Evolutionary conservation across 1,284 basidiomycete species (phyloP).

Genomic region (Vanrija sp.): DNA sequence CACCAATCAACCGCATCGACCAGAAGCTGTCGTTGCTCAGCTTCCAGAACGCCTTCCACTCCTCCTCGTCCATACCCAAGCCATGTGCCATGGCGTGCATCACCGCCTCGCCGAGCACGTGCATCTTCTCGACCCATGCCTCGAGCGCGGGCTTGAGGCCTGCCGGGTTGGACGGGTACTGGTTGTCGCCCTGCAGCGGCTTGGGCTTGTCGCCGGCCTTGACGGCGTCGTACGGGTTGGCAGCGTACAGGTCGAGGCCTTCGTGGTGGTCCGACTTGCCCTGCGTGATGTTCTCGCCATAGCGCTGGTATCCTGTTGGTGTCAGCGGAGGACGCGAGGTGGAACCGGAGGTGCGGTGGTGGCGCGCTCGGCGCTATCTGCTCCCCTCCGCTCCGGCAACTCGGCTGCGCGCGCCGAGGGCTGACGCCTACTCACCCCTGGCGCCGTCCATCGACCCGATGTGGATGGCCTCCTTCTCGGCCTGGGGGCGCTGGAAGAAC

Average conservation of each 20-base stretch:
- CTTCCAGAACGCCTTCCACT: slow-evolving; percentile 70
- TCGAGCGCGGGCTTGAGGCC: slow-evolving; percentile 62
- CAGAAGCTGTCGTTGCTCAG: slow-evolving; percentile 79
- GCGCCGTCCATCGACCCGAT: slow-evolving; percentile 65
- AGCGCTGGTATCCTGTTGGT: slow-evolving; percentile 40
- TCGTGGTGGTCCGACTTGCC: slow-evolving; percentile 81
- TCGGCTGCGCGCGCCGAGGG: no score
- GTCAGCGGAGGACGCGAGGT: neutral
- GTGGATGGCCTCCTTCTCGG: slow-evolving; percentile 66
- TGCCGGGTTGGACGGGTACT: slow-evolving; percentile 60
- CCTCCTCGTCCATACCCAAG: slow-evolving; percentile 63
- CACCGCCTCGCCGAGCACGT: slow-evolving; percentile 52
- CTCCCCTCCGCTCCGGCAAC: no score
- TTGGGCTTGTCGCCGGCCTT: neutral
- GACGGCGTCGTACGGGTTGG: slow-evolving; percentile 39
- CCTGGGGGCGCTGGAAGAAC: slow-evolving; percentile 68
- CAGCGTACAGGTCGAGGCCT: slow-evolving; percentile 73
- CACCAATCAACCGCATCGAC: slow-evolving; percentile 77
- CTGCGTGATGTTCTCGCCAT: slow-evolving; percentile 78
- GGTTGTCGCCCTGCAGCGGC: slow-evolving; percentile 62
- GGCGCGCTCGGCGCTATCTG: no score
- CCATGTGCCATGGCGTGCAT: slow-evolving; percentile 68
- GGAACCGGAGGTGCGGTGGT: neutral
- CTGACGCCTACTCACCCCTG: slow-evolving; percentile 56
- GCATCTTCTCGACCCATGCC: slow-evolving; percentile 76